Percentiles rank a stretch among this genome's conserved stretches.
These are phyloP conservation scores for Fusarium zealandicum DNA, from an alignment of 2,329 filamentous ascomycete genomes.

Conservation along the genomic window DNA sequence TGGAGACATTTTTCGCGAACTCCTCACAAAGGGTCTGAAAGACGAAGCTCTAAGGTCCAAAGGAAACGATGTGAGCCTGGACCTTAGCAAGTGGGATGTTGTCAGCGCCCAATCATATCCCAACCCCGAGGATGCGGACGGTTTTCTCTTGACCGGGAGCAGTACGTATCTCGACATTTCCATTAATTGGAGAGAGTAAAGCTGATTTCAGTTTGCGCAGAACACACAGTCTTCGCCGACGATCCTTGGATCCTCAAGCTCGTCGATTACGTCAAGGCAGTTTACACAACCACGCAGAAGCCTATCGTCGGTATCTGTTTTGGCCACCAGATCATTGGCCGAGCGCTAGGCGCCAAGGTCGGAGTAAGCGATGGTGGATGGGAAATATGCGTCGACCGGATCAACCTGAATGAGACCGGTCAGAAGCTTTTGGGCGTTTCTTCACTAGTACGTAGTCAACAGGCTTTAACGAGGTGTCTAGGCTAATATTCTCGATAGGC, in stretches of 20 bases:
- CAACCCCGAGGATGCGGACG: constrained; percentile 39
- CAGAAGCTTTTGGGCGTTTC: constrained; percentile 45
- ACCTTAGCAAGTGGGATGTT: constrained; percentile 44
- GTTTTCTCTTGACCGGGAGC: constrained; percentile 45
- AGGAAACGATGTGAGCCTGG: constrained; percentile 32
- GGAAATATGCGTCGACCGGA: constrained; percentile 52
- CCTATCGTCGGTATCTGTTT: constrained; percentile 56
- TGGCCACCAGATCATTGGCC: constrained; percentile 55
- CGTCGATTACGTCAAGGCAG: constrained; percentile 45
- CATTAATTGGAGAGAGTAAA: background rate
- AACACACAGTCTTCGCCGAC: constrained; percentile 49
- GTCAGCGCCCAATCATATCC: constrained; percentile 42
- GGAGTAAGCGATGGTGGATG: constrained; percentile 49
- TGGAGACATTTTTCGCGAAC: constrained; percentile 43
- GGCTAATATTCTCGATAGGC: constrained; percentile 25
- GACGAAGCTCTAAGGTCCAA: constrained; percentile 32
- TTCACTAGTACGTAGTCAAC: constrained; percentile 31
- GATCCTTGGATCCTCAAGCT: constrained; percentile 52
- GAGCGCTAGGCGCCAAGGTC: constrained; percentile 50
- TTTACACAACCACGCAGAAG: constrained; percentile 38
- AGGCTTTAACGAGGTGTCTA: accelerated
- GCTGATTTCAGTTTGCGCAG: constrained; percentile 15
- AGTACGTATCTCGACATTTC: constrained; percentile 33
- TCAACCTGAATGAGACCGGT: constrained; percentile 48
- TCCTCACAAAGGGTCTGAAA: constrained; percentile 36